Base-by-base conservation (phyloP, 1,284 basidiomycete species). In the Moniliophthora roreri region DNA sequence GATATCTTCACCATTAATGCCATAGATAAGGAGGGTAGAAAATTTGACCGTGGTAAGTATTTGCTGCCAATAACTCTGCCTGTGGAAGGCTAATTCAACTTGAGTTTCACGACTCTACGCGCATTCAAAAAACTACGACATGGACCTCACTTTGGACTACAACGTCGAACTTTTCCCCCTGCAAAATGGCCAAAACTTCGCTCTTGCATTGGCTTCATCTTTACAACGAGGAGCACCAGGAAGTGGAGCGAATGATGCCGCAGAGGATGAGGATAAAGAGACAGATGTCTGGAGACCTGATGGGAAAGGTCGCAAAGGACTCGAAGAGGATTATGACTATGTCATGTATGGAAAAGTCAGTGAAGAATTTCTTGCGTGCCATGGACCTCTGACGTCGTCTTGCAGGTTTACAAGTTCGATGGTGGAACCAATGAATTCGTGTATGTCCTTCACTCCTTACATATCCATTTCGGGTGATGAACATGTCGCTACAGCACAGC, bases 341-440 rank as follows among this genome's bases (percentile, higher is more conserved):
- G 96, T 99, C 60, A 98, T 98, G 95, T 95, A 93, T 68, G 96
- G 96, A 41, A 98, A 97, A 85, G 93, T 95, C 61, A 61, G 85
- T 56, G 24, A 56, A 18, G 23, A 45, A 8, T 53, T 21, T 15
- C 6, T 51, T 48, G 48, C 26, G 41, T 44, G 26, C 21, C 35
- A n/a, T 52, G 32, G 40, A 44, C 28, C 15, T 52, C 45, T 42
- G 58, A 61, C 39, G 52, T 56, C 53, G 38, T 41, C 48, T 42
- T 41, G 41, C 51, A 95, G 93, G 90, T 99, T 45, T 99, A 99
- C 80, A 94, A 95, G 68, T 98, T 97, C 68, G 96, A 99, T 69
- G 88, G 92, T 24, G 89, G 87, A 59, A 84, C 84, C 20, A 80
- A 84, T 38, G 92, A 94, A 61, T 81, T 85, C 62, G 92, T 95